phyloP scores from a whole-genome alignment of 2,329 filamentous ascomycete genomes.

The Setomelanomma holmii region DNA sequence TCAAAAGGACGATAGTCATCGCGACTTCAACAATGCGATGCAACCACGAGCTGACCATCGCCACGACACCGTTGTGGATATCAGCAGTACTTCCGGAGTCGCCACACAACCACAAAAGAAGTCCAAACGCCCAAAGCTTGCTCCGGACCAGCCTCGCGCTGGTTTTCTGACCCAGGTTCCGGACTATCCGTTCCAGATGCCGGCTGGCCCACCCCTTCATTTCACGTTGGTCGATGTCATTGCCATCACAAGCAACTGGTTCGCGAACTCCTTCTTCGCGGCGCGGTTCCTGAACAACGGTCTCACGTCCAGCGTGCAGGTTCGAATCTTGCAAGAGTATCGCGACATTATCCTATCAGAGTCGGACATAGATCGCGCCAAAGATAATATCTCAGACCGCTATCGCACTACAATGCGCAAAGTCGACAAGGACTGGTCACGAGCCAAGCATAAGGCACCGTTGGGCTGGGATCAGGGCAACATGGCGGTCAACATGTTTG shows the following conservation, averaged over 20 bases:
- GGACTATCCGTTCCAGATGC: slow-evolving; percentile 14
- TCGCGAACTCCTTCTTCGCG: slow-evolving; percentile 14
- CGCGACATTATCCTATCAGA: slow-evolving; percentile 7
- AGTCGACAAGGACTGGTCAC: slow-evolving; percentile 10
- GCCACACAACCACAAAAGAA: no score
- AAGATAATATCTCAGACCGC: slow-evolving; percentile 16
- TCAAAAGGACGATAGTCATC: no score
- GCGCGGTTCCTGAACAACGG: slow-evolving; percentile 23
- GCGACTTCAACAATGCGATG: no score
- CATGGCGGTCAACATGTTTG: slow-evolving; percentile 10
- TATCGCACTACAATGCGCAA: slow-evolving; percentile 28
- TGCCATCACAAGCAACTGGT: slow-evolving; percentile 23
- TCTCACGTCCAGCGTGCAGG: slow-evolving; percentile 17
- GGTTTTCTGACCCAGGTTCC: slow-evolving; percentile 3
- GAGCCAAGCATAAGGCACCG: slow-evolving; percentile 8
- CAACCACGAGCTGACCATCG: no score
- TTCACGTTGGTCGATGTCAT: slow-evolving; percentile 27
- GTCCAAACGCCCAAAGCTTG: background rate
- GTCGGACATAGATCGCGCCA: slow-evolving; percentile 8
- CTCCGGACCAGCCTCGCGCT: background rate
- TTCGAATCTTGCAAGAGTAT: slow-evolving; percentile 22
- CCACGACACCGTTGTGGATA: no score
- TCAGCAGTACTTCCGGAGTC: no score
- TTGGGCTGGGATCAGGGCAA: slow-evolving; percentile 8
- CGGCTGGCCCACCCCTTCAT: slow-evolving; percentile 8